Conservation (phyloP, 495 filamentous ascomycete genomes). For the Cercophora newfieldiana region DNA sequence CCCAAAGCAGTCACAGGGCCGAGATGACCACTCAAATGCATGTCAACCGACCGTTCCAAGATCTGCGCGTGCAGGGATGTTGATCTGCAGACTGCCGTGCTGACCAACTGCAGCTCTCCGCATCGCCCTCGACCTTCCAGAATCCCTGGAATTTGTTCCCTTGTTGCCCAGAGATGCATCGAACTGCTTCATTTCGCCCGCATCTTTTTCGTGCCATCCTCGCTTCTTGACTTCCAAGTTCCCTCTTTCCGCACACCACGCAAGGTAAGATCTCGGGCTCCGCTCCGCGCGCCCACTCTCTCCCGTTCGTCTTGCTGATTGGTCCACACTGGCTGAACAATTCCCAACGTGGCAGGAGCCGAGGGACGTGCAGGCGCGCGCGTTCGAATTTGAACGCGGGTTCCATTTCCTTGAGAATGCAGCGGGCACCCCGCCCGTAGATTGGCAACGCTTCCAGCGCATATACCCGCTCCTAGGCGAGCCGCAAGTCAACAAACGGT, state of each 20-base stretch:
- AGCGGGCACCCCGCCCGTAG: not conserved
- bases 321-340: not conserved
- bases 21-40: slow-evolving; percentile 24
- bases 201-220: not conserved
- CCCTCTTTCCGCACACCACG: not conserved
- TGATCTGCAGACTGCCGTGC: not conserved
- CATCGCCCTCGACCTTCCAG: not conserved
- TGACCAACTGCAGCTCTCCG: not conserved
- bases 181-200: not conserved
- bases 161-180: not conserved
- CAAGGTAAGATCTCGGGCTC: not conserved
- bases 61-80: not conserved
- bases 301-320: not conserved
- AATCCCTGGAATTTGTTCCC: not conserved
- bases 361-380: not conserved
- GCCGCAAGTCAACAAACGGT: not conserved
- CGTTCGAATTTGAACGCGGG: not conserved
- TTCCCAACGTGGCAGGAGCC: not conserved
- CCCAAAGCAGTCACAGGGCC: slow-evolving; percentile 28
- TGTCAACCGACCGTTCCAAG: slow-evolving; percentile 15
- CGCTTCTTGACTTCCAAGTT: not conserved
- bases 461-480: slow-evolving; percentile 8
- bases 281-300: not conserved
- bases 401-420: not conserved
- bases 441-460: not conserved